Base-by-base conservation (phyloP, 164 flowering plant species). In the Malania oleifera region DNA sequence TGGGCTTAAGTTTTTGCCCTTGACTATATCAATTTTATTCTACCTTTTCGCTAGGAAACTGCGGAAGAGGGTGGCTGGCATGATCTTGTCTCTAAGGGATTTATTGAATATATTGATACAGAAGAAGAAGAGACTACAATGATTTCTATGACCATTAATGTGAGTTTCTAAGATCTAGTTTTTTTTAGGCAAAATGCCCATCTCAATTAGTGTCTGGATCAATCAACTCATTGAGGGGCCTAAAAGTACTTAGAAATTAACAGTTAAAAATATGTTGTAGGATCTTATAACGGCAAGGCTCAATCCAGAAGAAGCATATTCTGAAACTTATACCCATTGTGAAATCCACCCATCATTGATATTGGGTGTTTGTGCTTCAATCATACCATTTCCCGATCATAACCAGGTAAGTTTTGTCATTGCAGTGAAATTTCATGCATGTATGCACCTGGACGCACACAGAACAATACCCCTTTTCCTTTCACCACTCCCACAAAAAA, bases 61-160 rank as follows among this genome's bases (percentile, higher is more conserved):
- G 73, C 84, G 0, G 99, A 95, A 15, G 96, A 86, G 17, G 87
- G 81, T 68, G 95, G 97, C 26, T 95, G 97, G 99, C 99, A 89
- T 73, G 88, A 81, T 58, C 91, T 95, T 70, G 91, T 95, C 7
- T 70, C 85, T 7, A 95, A 89, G 67, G 99, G 99, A 25, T 91
- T 68, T 54, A 89, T 91, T 49, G 97, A 95, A 59, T 95, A 91
- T 61, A 77, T 95, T 35, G 99, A 95, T 54, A 91, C 97, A 0
- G 99, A 95, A 68, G 99, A 95, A 80, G 99, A 95, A 61, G 99
- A 91, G 75, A 91, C 96, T 2, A 91, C 99, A 1, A 88, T 95
- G 99, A 95, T 95, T 70, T 88, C 93, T 52, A 95, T 95, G 97
- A 91, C 97, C 12, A 90, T 93, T 46, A 78, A 70, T 69, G 98